Evolutionary conservation across 169 alveolate species (phyloP).

Genomic region (Eimeria necatrix): DNA sequence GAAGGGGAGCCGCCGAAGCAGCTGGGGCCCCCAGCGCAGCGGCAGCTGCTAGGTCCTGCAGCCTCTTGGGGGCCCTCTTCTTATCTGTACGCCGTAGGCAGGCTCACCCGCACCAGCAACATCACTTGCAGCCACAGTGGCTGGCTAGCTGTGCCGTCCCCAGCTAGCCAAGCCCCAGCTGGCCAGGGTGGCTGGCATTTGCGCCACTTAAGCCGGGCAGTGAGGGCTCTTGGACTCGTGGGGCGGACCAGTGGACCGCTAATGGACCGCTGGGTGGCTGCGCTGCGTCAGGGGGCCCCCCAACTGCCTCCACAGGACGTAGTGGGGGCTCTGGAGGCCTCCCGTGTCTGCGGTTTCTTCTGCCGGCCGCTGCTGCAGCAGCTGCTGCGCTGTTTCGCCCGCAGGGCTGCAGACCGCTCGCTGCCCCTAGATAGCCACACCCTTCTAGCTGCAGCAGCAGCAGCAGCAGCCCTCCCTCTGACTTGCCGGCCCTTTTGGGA

Average conservation of each 20-base stretch:
- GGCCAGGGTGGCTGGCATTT: neutral
- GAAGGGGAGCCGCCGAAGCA: neutral
- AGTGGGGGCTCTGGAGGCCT: neutral
- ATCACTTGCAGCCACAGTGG: neutral
- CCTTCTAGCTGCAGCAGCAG: neutral
- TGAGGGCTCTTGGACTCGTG: neutral
- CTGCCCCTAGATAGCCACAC: neutral
- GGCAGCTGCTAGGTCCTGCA: neutral
- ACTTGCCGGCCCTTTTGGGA: neutral
- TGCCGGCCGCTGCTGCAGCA: constrained; percentile 51
- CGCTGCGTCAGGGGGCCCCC: neutral
- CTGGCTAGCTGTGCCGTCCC: neutral
- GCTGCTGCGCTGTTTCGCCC: neutral
- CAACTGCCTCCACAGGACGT: neutral
- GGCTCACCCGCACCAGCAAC: neutral
- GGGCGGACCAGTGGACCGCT: neutral
- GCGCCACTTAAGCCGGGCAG: neutral
- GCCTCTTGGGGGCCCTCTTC: neutral
- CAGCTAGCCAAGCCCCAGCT: neutral
- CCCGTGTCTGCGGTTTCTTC: neutral
- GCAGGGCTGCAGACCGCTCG: neutral
- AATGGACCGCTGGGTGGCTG: neutral
- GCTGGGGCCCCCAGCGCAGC: neutral
- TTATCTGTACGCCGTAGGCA: neutral
- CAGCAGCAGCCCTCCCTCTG: constrained; percentile 9